Percentiles rank a stretch among this genome's conserved stretches.
These are phyloP conservation scores for Ganoderma resinaceum DNA, from an alignment of 1,284 basidiomycete genomes.

Conservation along the genomic window DNA sequence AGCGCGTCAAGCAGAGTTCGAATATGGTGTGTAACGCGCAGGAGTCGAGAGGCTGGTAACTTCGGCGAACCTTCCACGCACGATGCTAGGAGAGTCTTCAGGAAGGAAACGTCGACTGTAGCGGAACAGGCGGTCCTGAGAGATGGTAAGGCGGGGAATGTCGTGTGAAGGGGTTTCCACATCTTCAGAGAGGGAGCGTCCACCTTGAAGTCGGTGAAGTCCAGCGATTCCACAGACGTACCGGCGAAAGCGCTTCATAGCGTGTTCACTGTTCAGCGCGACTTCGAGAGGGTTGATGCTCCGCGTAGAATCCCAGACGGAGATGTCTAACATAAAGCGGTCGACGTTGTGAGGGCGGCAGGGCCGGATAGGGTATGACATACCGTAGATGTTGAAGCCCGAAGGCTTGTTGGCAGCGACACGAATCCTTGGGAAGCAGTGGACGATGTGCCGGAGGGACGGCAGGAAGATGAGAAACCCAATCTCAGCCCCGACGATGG, in stretches of 20 bases:
- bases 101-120: too few species aligned
- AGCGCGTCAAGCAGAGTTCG: too few species aligned
- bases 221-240: neutral
- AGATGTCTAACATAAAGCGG: too few species aligned
- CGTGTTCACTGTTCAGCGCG: neutral
- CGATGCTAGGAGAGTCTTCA: too few species aligned
- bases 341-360: too few species aligned
- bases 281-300: neutral
- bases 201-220: neutral
- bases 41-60: too few species aligned
- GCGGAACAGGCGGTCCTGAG: too few species aligned
- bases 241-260: neutral
- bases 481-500: neutral
- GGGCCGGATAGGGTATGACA: too few species aligned
- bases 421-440: neutral
- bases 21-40: too few species aligned
- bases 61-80: too few species aligned
- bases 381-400: neutral
- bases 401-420: neutral
- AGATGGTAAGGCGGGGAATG: neutral
- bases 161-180: neutral
- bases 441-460: neutral
- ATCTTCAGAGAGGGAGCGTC: neutral
- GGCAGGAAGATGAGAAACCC: neutral
- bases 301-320: too few species aligned